phyloP scores from a whole-genome alignment of 2,329 filamentous ascomycete species.

The Cadophora luteo-olivacea region DNA sequence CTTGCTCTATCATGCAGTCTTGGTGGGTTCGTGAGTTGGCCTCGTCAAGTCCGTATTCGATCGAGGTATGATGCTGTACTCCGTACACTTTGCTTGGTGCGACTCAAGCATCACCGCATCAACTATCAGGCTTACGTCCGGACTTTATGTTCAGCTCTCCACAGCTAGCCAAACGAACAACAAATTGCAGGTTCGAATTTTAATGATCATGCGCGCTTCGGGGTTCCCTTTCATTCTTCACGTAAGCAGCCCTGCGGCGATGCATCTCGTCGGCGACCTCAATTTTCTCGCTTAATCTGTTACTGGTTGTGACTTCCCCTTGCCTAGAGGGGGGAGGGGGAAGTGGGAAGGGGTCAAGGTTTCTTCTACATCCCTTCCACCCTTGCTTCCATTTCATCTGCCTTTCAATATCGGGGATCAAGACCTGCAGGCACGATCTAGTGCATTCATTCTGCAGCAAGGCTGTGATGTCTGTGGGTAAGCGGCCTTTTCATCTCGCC shows the following conservation, averaged over 20 bases:
- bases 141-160: too few species aligned
- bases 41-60: too few species aligned
- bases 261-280: constrained; percentile 3
- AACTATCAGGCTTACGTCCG: too few species aligned
- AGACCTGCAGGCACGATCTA: constrained; percentile 1
- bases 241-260: constrained; percentile 1
- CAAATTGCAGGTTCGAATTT: background rate
- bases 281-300: constrained; percentile 7
- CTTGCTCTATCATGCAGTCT: too few species aligned
- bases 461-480: constrained; percentile 22
- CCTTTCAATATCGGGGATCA: constrained; percentile 6
- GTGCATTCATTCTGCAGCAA: background rate
- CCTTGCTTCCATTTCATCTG: background rate
- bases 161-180: background rate
- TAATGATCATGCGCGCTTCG: background rate
- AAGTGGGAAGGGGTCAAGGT: background rate
- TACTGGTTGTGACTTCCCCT: constrained; percentile 3
- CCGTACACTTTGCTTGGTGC: too few species aligned
- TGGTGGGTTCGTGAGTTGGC: too few species aligned
- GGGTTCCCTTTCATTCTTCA: background rate
- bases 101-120: too few species aligned
- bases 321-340: background rate
- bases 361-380: background rate
- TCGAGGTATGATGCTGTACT: too few species aligned
- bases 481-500: constrained; percentile 23